phyloP scores from a whole-genome alignment of 768 basidiomycete species.

The Rhodotorula graminis region DNA sequence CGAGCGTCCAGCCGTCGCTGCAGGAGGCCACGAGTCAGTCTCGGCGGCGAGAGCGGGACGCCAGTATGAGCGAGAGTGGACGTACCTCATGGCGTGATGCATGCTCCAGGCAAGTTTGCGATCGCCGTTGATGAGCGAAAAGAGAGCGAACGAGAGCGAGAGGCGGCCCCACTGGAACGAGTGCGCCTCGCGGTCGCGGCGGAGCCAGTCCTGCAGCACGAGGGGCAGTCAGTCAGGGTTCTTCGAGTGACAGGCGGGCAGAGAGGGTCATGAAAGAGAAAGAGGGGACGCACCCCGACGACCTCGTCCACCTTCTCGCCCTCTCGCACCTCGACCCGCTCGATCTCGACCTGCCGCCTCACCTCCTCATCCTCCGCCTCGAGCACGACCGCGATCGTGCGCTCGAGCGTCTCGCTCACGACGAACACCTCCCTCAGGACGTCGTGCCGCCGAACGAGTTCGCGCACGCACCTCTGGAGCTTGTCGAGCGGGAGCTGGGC shows the following conservation, averaged over 20 bases:
- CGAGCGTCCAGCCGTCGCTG: conserved; percentile 40
- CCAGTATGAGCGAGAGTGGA: neutral
- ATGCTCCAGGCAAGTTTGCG: conserved; percentile 37
- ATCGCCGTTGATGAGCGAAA: neutral
- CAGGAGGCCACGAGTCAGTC: no score
- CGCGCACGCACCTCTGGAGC: conserved; percentile 6
- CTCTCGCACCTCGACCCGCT: neutral
- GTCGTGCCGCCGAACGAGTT: conserved; percentile 22
- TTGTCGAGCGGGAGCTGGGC: neutral
- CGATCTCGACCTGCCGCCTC: neutral
- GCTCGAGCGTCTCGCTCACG: conserved; percentile 11
- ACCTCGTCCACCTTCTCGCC: neutral
- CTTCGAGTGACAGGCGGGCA: neutral
- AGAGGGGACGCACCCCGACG: conserved; percentile 3
- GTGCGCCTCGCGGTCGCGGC: conserved; percentile 8
- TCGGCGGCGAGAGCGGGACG: neutral
- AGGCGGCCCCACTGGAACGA: conserved; percentile 32
- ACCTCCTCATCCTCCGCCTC: conserved; percentile 22
- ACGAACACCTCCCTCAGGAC: conserved; percentile 27
- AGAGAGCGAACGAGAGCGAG: conserved; percentile 27
- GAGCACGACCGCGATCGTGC: conserved; percentile 8
- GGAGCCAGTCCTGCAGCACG: conserved; percentile 18
- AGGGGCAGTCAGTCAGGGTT: no score
- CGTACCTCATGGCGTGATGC: conserved; percentile 37
- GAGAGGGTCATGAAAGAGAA: no score